Evolutionary conservation across 495 filamentous ascomycete genomes (phyloP).

Genomic region (Neurospora tetrasperma): DNA sequence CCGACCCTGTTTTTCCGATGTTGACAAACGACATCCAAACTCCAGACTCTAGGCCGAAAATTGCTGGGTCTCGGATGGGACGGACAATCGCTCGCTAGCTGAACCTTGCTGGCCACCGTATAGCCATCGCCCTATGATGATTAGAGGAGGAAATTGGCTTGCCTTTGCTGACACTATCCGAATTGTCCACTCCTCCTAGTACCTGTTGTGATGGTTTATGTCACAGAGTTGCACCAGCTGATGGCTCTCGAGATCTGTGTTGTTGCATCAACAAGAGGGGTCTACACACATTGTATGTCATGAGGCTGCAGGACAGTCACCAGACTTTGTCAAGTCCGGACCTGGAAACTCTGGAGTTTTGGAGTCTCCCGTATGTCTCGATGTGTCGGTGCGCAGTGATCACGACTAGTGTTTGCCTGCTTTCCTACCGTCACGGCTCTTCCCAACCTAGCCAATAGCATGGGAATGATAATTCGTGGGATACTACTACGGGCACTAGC

Average conservation of each 20-base stretch:
- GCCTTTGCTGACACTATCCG: not conserved
- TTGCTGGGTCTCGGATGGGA: not conserved
- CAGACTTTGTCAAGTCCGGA: not conserved
- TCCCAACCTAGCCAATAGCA: not conserved
- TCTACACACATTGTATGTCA: not conserved
- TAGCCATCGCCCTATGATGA: not conserved
- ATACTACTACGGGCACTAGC: not conserved
- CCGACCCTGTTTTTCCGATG: not conserved
- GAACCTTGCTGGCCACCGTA: not conserved
- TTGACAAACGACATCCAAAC: not conserved
- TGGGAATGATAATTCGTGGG: not conserved
- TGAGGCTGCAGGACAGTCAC: not conserved
- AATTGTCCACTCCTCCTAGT: not conserved
- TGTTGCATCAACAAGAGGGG: not conserved
- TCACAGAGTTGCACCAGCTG: not conserved
- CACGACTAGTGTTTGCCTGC: not conserved
- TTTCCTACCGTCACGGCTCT: not conserved
- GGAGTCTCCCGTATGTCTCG: not conserved
- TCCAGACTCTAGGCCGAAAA: not conserved
- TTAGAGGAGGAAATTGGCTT: not conserved
- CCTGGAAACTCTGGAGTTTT: not conserved
- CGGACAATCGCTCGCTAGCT: not conserved
- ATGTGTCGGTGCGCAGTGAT: not conserved
- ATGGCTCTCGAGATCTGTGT: not conserved
- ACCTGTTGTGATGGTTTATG: not conserved